Evolutionary conservation across 75 land plant species (phyloP).

Genomic region (Chamaecyparis obtusa): DNA sequence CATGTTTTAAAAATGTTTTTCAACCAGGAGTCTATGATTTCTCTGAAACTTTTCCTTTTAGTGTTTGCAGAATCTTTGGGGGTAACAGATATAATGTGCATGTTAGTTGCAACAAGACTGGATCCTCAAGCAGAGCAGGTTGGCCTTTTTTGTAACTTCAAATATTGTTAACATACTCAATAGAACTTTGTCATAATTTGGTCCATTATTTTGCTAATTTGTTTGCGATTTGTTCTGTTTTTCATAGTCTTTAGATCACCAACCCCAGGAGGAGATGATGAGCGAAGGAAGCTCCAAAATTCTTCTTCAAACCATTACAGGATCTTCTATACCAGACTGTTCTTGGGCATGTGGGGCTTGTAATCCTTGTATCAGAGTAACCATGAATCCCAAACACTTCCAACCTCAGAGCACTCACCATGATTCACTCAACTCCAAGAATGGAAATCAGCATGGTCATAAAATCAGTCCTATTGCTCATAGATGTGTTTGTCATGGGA

Average conservation of each 20-base stretch:
- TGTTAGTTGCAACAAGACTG: not conserved
- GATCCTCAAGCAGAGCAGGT: not conserved
- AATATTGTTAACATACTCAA: not conserved
- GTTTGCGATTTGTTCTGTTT: not conserved
- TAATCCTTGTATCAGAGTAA: conserved; percentile 1
- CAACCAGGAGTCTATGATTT: not conserved
- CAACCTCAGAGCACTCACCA: not conserved
- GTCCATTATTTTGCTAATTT: not conserved
- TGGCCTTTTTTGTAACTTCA: not conserved
- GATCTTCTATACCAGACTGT: conserved; percentile 6
- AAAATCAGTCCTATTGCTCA: not conserved
- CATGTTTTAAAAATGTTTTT: not conserved
- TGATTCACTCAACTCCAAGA: not conserved
- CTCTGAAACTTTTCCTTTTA: not conserved
- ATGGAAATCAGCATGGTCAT: not conserved
- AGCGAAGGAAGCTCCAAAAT: not conserved
- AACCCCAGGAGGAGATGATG: not conserved
- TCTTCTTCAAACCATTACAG: not conserved
- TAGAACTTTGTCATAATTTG: not conserved
- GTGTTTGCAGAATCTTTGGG: not conserved
- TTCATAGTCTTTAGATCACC: not conserved
- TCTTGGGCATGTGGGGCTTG: conserved; percentile 11
- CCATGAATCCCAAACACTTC: not conserved
- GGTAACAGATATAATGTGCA: not conserved
- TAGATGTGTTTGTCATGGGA: conserved; percentile 10